A percentile compares a stretch with the other conserved stretches of the same genome.
Evolutionary conservation across 371 early-diverging fungal genomes (phyloP).

Genomic region (Circinella umbellata): DNA sequence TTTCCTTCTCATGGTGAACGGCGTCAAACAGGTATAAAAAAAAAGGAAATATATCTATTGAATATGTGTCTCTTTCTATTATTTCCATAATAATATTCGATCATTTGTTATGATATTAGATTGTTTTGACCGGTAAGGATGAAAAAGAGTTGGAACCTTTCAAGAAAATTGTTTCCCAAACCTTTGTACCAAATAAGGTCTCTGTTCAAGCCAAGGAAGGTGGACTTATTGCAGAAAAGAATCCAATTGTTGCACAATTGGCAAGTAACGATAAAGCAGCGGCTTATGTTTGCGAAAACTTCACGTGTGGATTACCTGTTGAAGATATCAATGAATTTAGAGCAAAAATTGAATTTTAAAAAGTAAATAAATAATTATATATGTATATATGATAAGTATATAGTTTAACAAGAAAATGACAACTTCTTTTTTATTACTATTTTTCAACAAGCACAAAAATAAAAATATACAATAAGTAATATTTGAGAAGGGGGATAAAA

Average conservation of each 20-base stretch:
- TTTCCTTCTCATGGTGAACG: constrained; percentile 40
- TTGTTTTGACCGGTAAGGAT: constrained; percentile 40
- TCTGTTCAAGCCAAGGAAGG: constrained; percentile 31
- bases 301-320: constrained; percentile 56
- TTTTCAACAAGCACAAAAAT: too few species aligned
- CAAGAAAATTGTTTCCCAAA: constrained; percentile 25
- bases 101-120: constrained; percentile 22
- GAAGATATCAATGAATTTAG: constrained; percentile 2
- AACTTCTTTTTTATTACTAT: too few species aligned
- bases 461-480: too few species aligned
- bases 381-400: neutral
- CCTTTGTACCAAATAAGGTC: constrained; percentile 50
- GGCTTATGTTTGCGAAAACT: constrained; percentile 53
- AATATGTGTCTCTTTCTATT: neutral
- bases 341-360: constrained; percentile 7
- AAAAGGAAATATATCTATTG: neutral
- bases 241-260: constrained; percentile 31
- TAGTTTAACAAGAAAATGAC: too few species aligned
- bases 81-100: too few species aligned
- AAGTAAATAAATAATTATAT: neutral
- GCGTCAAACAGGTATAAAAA: constrained; percentile 46
- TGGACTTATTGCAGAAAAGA: constrained; percentile 32
- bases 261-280: constrained; percentile 14
- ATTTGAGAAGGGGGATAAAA: too few species aligned
- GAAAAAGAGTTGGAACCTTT: constrained; percentile 29